Conservation (phyloP, 1,284 basidiomycete genomes). For the Chalciporus sp. region DNA sequence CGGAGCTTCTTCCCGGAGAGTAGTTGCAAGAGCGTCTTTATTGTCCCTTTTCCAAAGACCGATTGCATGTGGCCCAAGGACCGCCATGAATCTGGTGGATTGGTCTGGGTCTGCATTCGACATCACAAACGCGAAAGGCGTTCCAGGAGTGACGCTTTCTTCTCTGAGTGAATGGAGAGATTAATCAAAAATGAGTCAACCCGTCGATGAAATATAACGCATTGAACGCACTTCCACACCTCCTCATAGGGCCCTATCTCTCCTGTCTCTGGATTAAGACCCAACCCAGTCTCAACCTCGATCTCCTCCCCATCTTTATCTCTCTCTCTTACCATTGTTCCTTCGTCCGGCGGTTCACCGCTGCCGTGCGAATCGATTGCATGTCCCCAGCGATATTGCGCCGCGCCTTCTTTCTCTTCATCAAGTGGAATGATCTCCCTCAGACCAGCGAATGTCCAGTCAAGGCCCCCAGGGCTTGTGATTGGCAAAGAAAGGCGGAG, state of each 20-base stretch:
- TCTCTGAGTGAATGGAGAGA: conserved; percentile 1
- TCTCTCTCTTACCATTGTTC: conserved; percentile 5
- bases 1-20: not conserved
- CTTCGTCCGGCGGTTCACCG: conserved; percentile 14
- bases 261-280: conserved; percentile 15
- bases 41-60: conserved; percentile 11
- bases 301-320: conserved; percentile 3
- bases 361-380: conserved; percentile 18
- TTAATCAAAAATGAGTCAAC: not conserved
- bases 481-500: conserved; percentile 16
- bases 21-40: not conserved
- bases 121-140: conserved; percentile 21
- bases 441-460: conserved; percentile 19
- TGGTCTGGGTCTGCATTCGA: conserved; percentile 4
- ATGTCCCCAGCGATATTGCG: conserved; percentile 15
- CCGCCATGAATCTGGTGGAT: conserved; percentile 19
- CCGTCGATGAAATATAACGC: not conserved
- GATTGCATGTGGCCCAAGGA: conserved; percentile 20
- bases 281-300: conserved; percentile 17
- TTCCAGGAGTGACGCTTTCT: conserved; percentile 6
- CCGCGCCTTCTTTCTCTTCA: not conserved
- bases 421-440: conserved; percentile 7
- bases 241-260: conserved; percentile 20
- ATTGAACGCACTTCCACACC: conserved; percentile 18
- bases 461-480: not conserved